Conservation (phyloP, 73 alveolate species). For the Paramecium bursaria region DNA sequence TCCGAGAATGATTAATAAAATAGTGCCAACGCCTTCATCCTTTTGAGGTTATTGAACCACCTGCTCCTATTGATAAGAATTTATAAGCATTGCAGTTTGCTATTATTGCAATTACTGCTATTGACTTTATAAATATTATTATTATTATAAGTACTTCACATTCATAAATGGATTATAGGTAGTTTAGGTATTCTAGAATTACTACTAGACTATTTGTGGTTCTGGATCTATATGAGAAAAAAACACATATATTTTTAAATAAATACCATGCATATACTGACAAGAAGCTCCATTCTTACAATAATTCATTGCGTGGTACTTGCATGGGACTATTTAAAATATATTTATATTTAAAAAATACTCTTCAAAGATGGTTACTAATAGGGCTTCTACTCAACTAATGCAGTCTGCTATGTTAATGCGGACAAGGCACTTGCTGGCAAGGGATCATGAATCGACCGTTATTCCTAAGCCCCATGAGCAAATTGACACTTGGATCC, state of each 20-base stretch:
- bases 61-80: background rate
- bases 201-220: background rate
- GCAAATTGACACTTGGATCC: constrained; percentile 56
- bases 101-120: background rate
- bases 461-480: constrained; percentile 46
- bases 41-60: background rate
- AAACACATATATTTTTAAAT: background rate
- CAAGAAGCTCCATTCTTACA: constrained; percentile 54
- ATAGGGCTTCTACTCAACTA: background rate
- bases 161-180: background rate
- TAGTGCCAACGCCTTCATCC: background rate
- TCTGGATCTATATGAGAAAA: background rate
- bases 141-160: background rate
- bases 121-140: background rate
- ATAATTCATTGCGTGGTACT: constrained; percentile 30
- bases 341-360: background rate
- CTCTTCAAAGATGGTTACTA: constrained; percentile 44
- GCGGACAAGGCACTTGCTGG: constrained; percentile 55
- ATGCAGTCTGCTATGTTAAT: background rate
- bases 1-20: background rate
- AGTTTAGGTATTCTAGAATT: background rate
- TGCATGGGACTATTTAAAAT: constrained; percentile 6
- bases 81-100: background rate
- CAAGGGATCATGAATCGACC: constrained; percentile 39
- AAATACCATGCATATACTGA: constrained; percentile 46